These are phyloP conservation scores for Mentha longifolia DNA, from an alignment of 257 asterid species.

Conservation along the genomic window DNA sequence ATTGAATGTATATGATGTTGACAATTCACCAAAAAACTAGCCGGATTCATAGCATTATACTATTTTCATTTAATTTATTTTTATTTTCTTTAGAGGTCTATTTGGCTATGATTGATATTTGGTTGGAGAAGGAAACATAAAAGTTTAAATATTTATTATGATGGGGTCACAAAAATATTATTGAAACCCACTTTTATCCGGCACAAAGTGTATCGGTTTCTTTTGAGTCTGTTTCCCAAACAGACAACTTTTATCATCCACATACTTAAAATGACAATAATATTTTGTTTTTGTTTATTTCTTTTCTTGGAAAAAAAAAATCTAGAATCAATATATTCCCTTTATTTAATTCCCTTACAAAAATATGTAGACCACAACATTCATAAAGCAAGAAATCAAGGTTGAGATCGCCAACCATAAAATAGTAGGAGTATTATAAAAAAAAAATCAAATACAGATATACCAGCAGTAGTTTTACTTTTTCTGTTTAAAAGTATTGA, in stretches of 20 bases:
- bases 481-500: no score
- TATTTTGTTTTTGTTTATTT: neutral
- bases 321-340: neutral
- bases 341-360: neutral
- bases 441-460: no score
- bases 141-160: conserved; percentile 36
- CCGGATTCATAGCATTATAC: neutral
- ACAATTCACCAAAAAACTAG: conserved; percentile 13
- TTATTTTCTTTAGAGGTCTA: neutral
- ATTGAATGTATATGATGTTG: neutral
- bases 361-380: neutral
- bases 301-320: neutral
- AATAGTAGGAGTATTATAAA: no score
- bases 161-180: conserved; percentile 28
- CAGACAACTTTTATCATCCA: conserved; percentile 36
- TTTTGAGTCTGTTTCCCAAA: conserved; percentile 29
- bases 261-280: conserved; percentile 9
- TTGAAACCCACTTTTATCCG: conserved; percentile 36
- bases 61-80: neutral
- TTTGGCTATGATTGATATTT: conserved; percentile 29
- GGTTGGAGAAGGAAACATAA: conserved; percentile 23
- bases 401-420: no score
- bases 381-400: no score
- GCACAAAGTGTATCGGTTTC: conserved; percentile 38
- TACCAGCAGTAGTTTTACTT: no score